A percentile compares a stretch with the other conserved stretches of the same genome.
Conservation (phyloP, 768 basidiomycete species). For the Macrolepiota albuminosa region DNA sequence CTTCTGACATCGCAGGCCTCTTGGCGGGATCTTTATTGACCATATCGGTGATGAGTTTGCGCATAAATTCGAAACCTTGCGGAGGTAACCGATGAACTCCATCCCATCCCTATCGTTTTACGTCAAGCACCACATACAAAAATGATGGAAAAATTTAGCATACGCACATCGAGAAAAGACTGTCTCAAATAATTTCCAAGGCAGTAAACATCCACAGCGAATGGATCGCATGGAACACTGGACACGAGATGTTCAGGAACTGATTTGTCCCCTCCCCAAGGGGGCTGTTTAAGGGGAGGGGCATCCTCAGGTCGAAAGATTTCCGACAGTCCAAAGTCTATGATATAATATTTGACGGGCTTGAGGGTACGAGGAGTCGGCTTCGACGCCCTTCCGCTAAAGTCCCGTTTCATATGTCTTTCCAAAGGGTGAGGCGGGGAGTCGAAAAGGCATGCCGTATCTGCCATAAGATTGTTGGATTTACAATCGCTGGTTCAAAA, state of each 20-base stretch:
- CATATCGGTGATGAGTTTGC: slow-evolving; percentile 15
- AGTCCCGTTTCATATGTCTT: slow-evolving; percentile 3
- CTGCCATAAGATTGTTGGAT: slow-evolving; percentile 17
- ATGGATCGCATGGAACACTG: no score
- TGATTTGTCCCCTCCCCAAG: no score
- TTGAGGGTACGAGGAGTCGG: slow-evolving; percentile 9
- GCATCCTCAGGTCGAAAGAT: slow-evolving; percentile 16
- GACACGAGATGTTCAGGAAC: no score
- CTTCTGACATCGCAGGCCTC: slow-evolving; percentile 28
- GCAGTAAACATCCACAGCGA: slow-evolving; percentile 11
- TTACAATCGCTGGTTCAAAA: slow-evolving; percentile 10
- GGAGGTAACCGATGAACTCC: background rate
- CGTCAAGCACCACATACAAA: background rate
- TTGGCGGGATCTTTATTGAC: slow-evolving; percentile 22
- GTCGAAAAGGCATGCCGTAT: background rate
- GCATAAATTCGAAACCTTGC: slow-evolving; percentile 18
- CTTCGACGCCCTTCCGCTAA: background rate
- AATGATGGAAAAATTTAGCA: background rate
- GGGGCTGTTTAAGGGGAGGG: slow-evolving; percentile 18
- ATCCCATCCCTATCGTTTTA: slow-evolving; percentile 1
- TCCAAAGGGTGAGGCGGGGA: slow-evolving; percentile 12
- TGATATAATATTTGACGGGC: background rate
- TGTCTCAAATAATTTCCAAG: slow-evolving; percentile 27
- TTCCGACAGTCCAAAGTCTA: slow-evolving; percentile 5
- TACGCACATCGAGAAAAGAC: slow-evolving; percentile 15